These are phyloP conservation scores for Globisporangium heterothallicum DNA, from an alignment of 352 stramenopile species.

Conservation along the genomic window DNA sequence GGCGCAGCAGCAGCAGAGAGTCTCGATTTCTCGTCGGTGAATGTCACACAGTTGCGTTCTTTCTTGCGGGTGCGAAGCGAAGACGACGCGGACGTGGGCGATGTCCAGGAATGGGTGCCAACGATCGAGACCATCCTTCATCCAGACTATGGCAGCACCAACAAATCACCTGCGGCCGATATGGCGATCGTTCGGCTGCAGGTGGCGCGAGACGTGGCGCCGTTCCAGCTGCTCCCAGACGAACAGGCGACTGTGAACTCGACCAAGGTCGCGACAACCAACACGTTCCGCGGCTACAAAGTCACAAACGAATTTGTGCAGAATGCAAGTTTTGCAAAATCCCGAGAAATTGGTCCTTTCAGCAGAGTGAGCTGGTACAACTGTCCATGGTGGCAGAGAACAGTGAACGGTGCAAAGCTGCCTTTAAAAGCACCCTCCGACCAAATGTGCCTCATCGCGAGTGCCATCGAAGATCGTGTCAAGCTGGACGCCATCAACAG, in stretches of 20 bases:
- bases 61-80: background rate
- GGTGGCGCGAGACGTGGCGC: constrained; percentile 6
- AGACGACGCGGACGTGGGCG: constrained; percentile 15
- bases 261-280: constrained; percentile 10
- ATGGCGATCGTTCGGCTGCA: constrained; percentile 21
- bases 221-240: constrained; percentile 20
- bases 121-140: constrained; percentile 16
- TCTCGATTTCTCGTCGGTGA: no score
- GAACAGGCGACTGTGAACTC: constrained; percentile 3
- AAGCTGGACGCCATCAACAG: constrained; percentile 13
- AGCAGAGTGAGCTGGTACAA: constrained; percentile 17
- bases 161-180: constrained; percentile 10
- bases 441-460: constrained; percentile 18
- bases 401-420: background rate
- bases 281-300: constrained; percentile 10
- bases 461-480: constrained; percentile 10
- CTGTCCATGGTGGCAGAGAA: constrained; percentile 4
- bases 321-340: constrained; percentile 8
- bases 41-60: no score
- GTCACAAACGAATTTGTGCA: constrained; percentile 14
- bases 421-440: background rate
- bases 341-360: constrained; percentile 8
- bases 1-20: no score
- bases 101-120: constrained; percentile 18
- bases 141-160: constrained; percentile 12